Percentiles rank a stretch among this genome's conserved stretches.
Conservation (phyloP, 2,329 filamentous ascomycete genomes). For the Pyricularia sp. region DNA sequence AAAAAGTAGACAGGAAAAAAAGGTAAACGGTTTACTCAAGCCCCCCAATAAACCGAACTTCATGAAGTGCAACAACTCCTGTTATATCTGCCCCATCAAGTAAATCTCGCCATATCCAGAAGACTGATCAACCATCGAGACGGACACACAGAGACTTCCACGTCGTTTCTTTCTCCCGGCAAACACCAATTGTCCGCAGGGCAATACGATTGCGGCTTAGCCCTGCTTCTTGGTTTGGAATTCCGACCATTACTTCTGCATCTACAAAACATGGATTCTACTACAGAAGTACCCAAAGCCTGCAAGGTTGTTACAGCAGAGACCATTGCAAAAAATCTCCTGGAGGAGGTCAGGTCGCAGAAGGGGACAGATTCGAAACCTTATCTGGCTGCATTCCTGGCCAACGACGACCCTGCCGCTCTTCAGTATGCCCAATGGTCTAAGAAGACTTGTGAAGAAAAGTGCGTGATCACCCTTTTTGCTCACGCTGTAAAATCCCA, state of each 20-base stretch:
- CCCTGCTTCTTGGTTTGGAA: not conserved
- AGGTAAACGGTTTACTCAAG: not conserved
- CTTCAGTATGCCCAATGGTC: slow-evolving; percentile 96
- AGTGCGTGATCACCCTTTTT: slow-evolving; percentile 53
- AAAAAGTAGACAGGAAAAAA: not conserved
- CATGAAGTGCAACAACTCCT: not conserved
- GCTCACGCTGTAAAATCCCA: not conserved
- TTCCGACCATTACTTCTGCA: not conserved
- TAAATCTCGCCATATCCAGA: not conserved
- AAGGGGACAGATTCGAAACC: slow-evolving; percentile 48
- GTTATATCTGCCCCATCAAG: not conserved
- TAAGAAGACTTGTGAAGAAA: slow-evolving; percentile 89
- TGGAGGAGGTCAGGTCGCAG: slow-evolving; percentile 67
- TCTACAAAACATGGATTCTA: slow-evolving; percentile 26
- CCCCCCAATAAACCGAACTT: not conserved
- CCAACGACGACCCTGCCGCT: slow-evolving; percentile 84
- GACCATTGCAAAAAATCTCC: slow-evolving; percentile 73
- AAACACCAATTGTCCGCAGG: not conserved
- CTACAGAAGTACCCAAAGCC: slow-evolving; percentile 44
- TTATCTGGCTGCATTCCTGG: slow-evolving; percentile 81
- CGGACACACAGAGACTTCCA: not conserved
- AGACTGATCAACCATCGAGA: not conserved
- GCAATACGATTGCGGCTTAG: not conserved
- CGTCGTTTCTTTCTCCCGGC: not conserved
- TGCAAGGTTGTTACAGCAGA: slow-evolving; percentile 93